Conservation (phyloP, 371 early-diverging fungal species). For the Apophysomyces variabilis region DNA sequence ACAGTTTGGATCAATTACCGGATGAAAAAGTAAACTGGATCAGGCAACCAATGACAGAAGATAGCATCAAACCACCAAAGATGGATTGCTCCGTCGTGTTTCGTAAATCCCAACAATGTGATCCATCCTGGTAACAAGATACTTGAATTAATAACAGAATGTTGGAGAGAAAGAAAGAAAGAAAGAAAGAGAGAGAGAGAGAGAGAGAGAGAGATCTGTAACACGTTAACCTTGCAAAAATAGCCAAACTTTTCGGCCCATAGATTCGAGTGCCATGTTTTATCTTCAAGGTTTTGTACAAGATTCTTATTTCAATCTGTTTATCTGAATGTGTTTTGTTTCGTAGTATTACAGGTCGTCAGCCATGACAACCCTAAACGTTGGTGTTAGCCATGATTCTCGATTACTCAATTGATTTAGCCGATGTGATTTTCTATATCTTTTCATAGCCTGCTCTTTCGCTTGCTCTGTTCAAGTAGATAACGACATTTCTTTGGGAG, state of each 20-base stretch:
- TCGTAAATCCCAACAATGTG: constrained; percentile 36
- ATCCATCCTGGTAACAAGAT: constrained; percentile 22
- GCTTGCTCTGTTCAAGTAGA: constrained; percentile 38
- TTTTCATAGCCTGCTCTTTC: constrained; percentile 30
- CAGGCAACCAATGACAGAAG: constrained; percentile 24
- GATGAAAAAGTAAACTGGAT: constrained; percentile 47
- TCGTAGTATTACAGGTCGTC: constrained; percentile 44
- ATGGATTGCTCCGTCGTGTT: constrained; percentile 37
- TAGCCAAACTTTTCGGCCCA: neutral
- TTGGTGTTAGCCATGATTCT: constrained; percentile 16
- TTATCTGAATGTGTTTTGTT: constrained; percentile 13
- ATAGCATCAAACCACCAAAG: constrained; percentile 29
- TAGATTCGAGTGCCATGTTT: constrained; percentile 39
- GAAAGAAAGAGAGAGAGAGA: neutral
- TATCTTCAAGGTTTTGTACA: constrained; percentile 36
- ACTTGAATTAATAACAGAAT: too few relatives aligned
- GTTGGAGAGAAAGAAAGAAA: too few relatives aligned
- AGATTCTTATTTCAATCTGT: neutral
- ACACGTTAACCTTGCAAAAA: neutral
- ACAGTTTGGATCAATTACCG: constrained; percentile 46
- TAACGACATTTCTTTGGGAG: constrained; percentile 35
- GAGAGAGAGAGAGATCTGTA: neutral
- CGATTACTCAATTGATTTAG: neutral
- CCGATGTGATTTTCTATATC: neutral
- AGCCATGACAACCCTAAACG: constrained; percentile 42